Evolutionary conservation across 768 basidiomycete species (phyloP), one percentile per base, ranked within the genome.

Genomic region (Calocera cornea): DNA sequence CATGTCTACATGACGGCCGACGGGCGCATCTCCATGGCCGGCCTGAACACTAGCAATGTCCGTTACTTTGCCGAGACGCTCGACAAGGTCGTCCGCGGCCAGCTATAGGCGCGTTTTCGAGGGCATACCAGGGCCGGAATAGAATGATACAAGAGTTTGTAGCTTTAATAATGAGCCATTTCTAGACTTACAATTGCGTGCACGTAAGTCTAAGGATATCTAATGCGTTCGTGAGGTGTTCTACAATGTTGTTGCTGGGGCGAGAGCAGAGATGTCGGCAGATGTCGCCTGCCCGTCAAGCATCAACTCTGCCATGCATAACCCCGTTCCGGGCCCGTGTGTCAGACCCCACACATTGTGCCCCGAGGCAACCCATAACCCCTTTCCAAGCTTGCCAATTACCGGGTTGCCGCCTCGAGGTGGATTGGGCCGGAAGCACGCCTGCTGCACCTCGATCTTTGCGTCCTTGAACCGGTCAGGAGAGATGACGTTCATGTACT

Each of bases 1-100:
- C 93, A 95, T 73, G 79, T 97, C 64, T 97, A 95, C 76, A 78
- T 95, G 82, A 93, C 92, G 1, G 77, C 71, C 65, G 94, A 93
- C 74, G 92, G 94, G 60, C 82, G 94, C 64, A 95, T 97, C 73
- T 93, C 91, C 67, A 95, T 97, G 93, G 91, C 93, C 2, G 94
- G 90, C 17, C 76, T 95, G 79, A 95, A 93, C 81, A 83, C 79
- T 54, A 74, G 80, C 68, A 97, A 95, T 77, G 76, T 95, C n/a
- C 67, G 77, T 38, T 89, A 89, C 76, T 86, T 92, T 81, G 90
- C 87, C 24, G 80, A 80, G 74, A 79, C 79, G 71, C 75, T 93
- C 70, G 89, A 92, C 78, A 81, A 78, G 74, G 88, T 82, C 14
- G 84, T 90, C 64, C 82, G 85, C 41, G 80, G 80, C 3, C 72